Evolutionary conservation across 1,139 yeast species (phyloP).

Genomic region (Blastobotrys petasosporus): DNA sequence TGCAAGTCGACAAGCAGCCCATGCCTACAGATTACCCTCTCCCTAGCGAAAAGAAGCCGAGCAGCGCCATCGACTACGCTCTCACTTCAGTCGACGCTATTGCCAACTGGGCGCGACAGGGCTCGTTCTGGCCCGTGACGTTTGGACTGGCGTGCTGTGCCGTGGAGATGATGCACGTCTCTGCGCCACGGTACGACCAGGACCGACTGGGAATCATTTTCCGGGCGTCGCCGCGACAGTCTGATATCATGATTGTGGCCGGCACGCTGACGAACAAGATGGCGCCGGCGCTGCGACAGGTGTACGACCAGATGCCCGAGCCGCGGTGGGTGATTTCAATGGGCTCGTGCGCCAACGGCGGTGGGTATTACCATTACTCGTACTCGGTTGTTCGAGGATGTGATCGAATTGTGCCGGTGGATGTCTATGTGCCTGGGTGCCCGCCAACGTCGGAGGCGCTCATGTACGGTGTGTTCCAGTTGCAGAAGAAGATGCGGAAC

Average conservation of each 20-base stretch:
- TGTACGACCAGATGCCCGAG: slow-evolving; percentile 91
- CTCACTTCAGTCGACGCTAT: slow-evolving; percentile 78
- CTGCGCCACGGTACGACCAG: slow-evolving; percentile 89
- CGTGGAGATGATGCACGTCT: slow-evolving; percentile 93
- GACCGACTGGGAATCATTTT: slow-evolving; percentile 90
- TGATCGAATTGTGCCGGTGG: slow-evolving; percentile 83
- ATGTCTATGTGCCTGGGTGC: slow-evolving; percentile 88
- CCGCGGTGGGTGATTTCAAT: slow-evolving; percentile 85
- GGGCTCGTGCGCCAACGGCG: slow-evolving; percentile 96
- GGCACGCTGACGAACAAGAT: slow-evolving; percentile 88
- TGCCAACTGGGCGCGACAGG: slow-evolving; percentile 90
- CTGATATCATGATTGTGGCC: slow-evolving; percentile 90
- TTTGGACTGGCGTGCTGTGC: slow-evolving; percentile 92
- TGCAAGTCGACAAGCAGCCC: neutral
- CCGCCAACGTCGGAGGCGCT: slow-evolving; percentile 91
- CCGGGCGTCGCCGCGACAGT: slow-evolving; percentile 92
- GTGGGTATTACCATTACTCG: slow-evolving; percentile 88
- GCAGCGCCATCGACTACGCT: slow-evolving; percentile 68
- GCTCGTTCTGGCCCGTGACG: slow-evolving; percentile 91
- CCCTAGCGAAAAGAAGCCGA: slow-evolving; percentile 46
- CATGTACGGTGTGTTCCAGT: slow-evolving; percentile 83
- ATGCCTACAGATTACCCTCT: slow-evolving; percentile 50
- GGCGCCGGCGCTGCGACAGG: slow-evolving; percentile 93
- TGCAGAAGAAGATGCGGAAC: slow-evolving; percentile 84
- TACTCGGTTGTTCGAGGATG: slow-evolving; percentile 88